A percentile compares a stretch with the other conserved stretches of the same genome.
Conservation (phyloP, 306 rosid species). For the Rosa rugosa region DNA sequence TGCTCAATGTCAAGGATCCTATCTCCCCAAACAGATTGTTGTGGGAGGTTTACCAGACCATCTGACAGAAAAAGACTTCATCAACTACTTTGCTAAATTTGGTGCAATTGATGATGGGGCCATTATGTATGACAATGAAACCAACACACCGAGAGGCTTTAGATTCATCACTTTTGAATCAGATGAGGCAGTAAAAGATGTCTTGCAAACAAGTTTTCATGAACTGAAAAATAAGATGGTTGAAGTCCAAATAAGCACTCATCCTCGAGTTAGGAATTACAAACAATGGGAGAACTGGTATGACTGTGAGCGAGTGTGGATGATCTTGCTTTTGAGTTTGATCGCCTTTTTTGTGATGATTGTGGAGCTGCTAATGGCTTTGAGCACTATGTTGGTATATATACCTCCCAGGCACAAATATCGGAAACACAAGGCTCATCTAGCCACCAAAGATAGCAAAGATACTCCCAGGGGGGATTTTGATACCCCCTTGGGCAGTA, state of each 20-base stretch:
- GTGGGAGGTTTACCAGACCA: slow-evolving; percentile 11
- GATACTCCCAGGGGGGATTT: too few species aligned
- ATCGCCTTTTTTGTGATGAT: neutral
- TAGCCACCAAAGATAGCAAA: too few species aligned
- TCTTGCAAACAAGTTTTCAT: neutral
- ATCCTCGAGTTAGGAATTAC: neutral
- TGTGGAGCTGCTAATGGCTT: neutral
- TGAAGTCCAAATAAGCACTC: slow-evolving; percentile 13
- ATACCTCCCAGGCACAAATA: too few species aligned
- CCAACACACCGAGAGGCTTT: slow-evolving; percentile 1
- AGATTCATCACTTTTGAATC: neutral
- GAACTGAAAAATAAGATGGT: slow-evolving; percentile 1
- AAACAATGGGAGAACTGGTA: neutral
- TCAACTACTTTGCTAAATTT: neutral
- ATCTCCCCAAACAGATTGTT: neutral
- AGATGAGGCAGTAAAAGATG: slow-evolving; percentile 1
- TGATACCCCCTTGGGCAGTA: too few species aligned
- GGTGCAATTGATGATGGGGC: too few species aligned
- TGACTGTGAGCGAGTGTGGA: neutral
- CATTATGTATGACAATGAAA: neutral
- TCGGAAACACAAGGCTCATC: too few species aligned
- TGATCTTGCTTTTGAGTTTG: neutral
- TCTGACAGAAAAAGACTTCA: slow-evolving; percentile 5
- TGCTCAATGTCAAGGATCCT: too few species aligned
- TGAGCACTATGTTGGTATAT: neutral